A percentile compares a stretch with the other conserved stretches of the same genome.
Conservation (phyloP, 2,329 filamentous ascomycete species). For the Neopestalotiopsis sp. region DNA sequence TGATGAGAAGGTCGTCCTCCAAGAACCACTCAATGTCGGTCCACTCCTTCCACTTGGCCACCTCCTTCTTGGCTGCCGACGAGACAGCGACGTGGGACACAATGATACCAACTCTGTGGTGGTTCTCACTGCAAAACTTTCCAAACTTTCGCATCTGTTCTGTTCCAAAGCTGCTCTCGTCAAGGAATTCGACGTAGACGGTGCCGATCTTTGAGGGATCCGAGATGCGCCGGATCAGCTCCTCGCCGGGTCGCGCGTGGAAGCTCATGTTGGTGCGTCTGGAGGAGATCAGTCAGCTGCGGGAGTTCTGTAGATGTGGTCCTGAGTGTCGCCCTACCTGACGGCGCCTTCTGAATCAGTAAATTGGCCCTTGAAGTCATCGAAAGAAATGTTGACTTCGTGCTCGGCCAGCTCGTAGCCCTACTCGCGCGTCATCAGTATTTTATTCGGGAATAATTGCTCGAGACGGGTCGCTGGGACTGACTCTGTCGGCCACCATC, state of each 20-base stretch:
- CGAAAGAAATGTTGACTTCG: conserved; percentile 84
- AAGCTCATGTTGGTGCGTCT: conserved; percentile 88
- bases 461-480: not conserved
- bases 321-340: conserved; percentile 62
- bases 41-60: conserved; percentile 75
- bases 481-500: conserved; percentile 76
- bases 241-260: conserved; percentile 80
- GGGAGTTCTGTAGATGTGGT: not conserved
- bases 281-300: conserved; percentile 20
- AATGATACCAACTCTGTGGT: conserved; percentile 90
- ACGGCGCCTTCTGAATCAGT: conserved; percentile 74
- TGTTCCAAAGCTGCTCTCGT: conserved; percentile 80
- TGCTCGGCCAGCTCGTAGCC: conserved; percentile 92
- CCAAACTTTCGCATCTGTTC: conserved; percentile 92
- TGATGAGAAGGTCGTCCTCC: conserved; percentile 94
- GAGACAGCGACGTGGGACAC: conserved; percentile 84
- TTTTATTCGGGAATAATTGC: not conserved
- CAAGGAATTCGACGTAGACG: conserved; percentile 91
- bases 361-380: conserved; percentile 79
- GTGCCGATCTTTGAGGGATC: conserved; percentile 80
- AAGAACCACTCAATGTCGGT: conserved; percentile 93
- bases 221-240: conserved; percentile 86
- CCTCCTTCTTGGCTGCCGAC: conserved; percentile 84
- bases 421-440: conserved; percentile 52
- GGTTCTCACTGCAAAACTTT: conserved; percentile 77